Evolutionary conservation across 768 basidiomycete genomes (phyloP), one percentile per base, ranked within the genome.

Genomic region (Termitomyces bulborhizus): DNA sequence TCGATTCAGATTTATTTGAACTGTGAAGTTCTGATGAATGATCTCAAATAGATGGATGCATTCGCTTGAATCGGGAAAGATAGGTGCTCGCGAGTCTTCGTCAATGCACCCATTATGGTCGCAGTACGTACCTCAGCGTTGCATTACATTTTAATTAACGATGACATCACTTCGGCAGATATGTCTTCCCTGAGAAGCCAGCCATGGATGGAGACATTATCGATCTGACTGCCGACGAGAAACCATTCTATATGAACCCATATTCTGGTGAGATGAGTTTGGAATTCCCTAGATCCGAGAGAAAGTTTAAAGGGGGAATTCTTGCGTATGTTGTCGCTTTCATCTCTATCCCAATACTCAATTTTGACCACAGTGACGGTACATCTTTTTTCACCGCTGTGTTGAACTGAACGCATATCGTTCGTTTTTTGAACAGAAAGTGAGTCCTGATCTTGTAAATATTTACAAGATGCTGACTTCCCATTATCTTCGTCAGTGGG

Each of bases 21-120:
- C 4, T 16, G 8, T 31, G 3, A 42, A 36, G 11, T 34, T 16
- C 31, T 39, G 13, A 46, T 36, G 34, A 27, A 39, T 29, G 40
- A 31, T 0, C 9, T 21, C 6, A 9, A 49, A 16, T 55, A 92
- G 90, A 37, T 98, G 95, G 95, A 94, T 97, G 94, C 74, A 84
- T 60, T 88, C 89, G 3, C 75, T 93, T 51, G 96, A 98, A 71
- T 81, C 78, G 2, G 90, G 89, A 3, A 76, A 83, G 18, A 75
- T 77, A 59, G 83, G 87, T 53, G 89, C 83, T 60, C 79, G 88
- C 52, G 80, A 85, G 65, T 79, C 79, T 13, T 74, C 67, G 15
- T 89, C 88, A 4, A 85, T 98, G 80, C 93, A 98, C 68, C 96
- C 96, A 2, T 70, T 98, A 7, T 98, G 95, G 95, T 87, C 87